phyloP scores from a whole-genome alignment of 2,329 filamentous ascomycete species.

The Cytospora schulzeri region DNA sequence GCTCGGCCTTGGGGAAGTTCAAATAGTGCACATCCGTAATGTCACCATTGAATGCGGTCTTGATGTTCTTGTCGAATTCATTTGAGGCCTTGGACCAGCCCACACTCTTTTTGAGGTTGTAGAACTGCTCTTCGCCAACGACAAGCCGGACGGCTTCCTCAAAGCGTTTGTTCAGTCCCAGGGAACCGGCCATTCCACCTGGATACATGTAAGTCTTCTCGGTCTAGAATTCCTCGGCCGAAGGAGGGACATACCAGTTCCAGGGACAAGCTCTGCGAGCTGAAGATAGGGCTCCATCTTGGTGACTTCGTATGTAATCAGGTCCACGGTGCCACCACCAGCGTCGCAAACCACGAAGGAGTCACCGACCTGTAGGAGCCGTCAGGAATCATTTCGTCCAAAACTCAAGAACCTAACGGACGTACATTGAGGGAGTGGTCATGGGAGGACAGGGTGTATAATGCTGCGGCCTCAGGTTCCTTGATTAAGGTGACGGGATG shows the following conservation, averaged over 20 bases:
- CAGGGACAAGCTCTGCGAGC: constrained; percentile 11
- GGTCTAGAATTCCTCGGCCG: no score
- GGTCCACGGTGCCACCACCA: constrained; percentile 13
- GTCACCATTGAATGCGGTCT: constrained; percentile 3
- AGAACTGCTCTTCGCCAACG: constrained; percentile 6
- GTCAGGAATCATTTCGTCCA: not conserved
- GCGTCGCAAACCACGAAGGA: constrained; percentile 9
- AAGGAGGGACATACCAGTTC: not conserved
- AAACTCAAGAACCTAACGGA: not conserved
- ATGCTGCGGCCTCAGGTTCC: constrained; percentile 17
- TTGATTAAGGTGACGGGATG: constrained; percentile 10
- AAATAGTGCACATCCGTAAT: not conserved
- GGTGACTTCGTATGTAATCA: constrained; percentile 11
- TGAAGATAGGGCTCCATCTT: not conserved
- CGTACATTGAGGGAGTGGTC: constrained; percentile 2
- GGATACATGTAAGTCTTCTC: not conserved
- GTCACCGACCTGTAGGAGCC: not conserved
- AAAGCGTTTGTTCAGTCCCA: constrained; percentile 9
- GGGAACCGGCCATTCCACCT: constrained; percentile 9
- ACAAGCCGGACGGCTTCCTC: not conserved
- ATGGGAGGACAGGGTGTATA: not conserved
- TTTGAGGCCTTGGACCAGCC: constrained; percentile 8
- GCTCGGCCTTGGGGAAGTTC: not conserved
- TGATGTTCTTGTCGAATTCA: constrained; percentile 20
- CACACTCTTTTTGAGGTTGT: not conserved